These are phyloP conservation scores for Arachnomyces sp. DNA, from an alignment of 2,329 filamentous ascomycete genomes.

Conservation along the genomic window DNA sequence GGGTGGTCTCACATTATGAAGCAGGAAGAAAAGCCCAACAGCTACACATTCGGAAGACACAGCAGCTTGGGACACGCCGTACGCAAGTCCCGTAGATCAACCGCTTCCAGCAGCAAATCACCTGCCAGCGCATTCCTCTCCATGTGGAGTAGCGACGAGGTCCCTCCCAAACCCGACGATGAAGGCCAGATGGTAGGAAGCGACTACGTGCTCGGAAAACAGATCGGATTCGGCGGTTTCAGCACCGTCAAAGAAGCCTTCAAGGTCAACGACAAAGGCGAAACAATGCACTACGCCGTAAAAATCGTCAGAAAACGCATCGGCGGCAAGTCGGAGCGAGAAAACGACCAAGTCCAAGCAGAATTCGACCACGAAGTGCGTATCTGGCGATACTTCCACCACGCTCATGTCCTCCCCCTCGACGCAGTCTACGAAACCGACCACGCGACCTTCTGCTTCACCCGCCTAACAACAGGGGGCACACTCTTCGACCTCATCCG, in stretches of 20 bases:
- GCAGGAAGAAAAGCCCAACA: conserved; percentile 21
- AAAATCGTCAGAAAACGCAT: conserved; percentile 59
- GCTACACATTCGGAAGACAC: conserved; percentile 26
- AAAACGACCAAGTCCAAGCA: conserved; percentile 58
- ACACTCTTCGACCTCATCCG: conserved; percentile 57
- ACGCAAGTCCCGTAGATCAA: conserved; percentile 40
- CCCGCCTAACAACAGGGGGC: conserved; percentile 54
- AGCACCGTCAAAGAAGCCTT: conserved; percentile 59
- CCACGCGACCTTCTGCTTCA: conserved; percentile 62
- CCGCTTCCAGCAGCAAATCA: conserved; percentile 45
- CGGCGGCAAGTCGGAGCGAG: conserved; percentile 45
- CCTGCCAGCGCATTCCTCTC: conserved; percentile 51
- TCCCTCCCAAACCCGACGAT: conserved; percentile 49
- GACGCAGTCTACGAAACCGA: conserved; percentile 58
- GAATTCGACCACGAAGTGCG: conserved; percentile 62
- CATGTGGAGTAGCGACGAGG: conserved; percentile 40
- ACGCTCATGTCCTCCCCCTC: conserved; percentile 54
- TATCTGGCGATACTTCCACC: conserved; percentile 57
- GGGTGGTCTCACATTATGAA: conserved; percentile 33
- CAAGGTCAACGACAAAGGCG: conserved; percentile 49
- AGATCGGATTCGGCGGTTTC: conserved; percentile 58
- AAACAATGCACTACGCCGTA: conserved; percentile 49
- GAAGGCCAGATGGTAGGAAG: conserved; percentile 59
- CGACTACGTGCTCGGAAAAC: conserved; percentile 59
- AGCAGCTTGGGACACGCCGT: conserved; percentile 27